These are phyloP conservation scores for Gloeostereum incarnatum DNA, from an alignment of 768 basidiomycete genomes.

Conservation along the genomic window DNA sequence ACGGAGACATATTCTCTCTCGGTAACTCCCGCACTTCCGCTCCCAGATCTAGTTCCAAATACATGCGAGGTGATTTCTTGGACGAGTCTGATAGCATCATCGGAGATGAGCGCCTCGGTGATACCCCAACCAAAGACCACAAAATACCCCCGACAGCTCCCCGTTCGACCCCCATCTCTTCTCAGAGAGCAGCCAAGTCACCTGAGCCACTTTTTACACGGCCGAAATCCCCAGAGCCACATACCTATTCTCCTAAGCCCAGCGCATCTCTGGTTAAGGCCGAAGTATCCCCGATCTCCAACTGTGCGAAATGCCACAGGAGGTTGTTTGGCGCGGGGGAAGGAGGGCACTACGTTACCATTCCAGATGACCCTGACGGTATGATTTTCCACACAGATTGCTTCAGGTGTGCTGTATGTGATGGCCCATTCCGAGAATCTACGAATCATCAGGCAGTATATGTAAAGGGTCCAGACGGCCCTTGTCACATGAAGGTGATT, in stretches of 20 bases:
- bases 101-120: constrained; percentile 20
- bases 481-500: constrained; percentile 57
- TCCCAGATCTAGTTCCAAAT: constrained; percentile 11
- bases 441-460: constrained; percentile 61
- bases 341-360: constrained; percentile 61
- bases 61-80: constrained; percentile 16
- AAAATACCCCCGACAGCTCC: constrained; percentile 13
- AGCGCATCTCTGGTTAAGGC: constrained; percentile 16
- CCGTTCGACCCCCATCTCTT: background rate
- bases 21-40: constrained; percentile 9
- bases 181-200: too few relatives aligned
- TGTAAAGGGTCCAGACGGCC: constrained; percentile 53
- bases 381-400: constrained; percentile 63
- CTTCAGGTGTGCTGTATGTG: constrained; percentile 65
- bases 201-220: too few relatives aligned
- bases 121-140: constrained; percentile 23
- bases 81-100: constrained; percentile 17
- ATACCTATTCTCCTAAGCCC: constrained; percentile 1
- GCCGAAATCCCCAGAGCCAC: too few relatives aligned
- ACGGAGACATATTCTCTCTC: constrained; percentile 6
- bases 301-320: constrained; percentile 52
- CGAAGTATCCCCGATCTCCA: constrained; percentile 24
- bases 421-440: constrained; percentile 51
- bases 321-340: constrained; percentile 48
- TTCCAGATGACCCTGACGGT: constrained; percentile 44